Evolutionary conservation across 495 filamentous ascomycete genomes (phyloP), one percentile per base, ranked within the genome.

Genomic region (Aspergillus homomorphus): DNA sequence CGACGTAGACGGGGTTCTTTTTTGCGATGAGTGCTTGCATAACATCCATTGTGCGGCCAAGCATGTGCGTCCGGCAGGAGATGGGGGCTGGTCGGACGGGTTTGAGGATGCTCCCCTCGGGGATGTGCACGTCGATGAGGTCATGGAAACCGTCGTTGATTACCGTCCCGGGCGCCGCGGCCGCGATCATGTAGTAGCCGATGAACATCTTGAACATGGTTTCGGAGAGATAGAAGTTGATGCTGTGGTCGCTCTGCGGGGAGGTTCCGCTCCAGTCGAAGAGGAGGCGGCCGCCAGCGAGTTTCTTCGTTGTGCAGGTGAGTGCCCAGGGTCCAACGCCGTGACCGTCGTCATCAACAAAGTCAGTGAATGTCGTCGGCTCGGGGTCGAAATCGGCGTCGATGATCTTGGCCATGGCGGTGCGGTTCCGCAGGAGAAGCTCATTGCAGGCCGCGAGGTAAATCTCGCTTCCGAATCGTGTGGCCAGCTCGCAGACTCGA

Each of bases 161-260:
- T 1, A 79, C 69, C 1, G 75, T 75, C 7, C 70, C 74, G 0
- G 77, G 74, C 1, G 77, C 75, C 9, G 77, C 77, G 0, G 79
- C 77, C 4, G 76, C 73, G 21, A 80, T 71, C 16, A 80, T 66
- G 55, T 80, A 81, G 59, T 77, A 79, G 0, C 76, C 77, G 50
- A 80, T 73, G 45, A 81, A 79, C 75, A 82, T 79, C 45, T 70
- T 73, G 72, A 82, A 81, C 79, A 81, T 80, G 14, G 77, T 78
- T 48, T 76, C 72, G 14, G 68, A 77, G 0, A 82, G 68, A 53
- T 75, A 81, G 56, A 75, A 82, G 58, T 82, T 81, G 66, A 82
- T 80, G 28, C 75, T 73, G 42, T 72, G 73, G 18, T 71, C 66
- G 24, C 74, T 77, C 52, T 82, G 79, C 1, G 78, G 79, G 14